These are phyloP conservation scores for Fomitopsis serialis DNA, from an alignment of 768 basidiomycete species.

Conservation along the genomic window DNA sequence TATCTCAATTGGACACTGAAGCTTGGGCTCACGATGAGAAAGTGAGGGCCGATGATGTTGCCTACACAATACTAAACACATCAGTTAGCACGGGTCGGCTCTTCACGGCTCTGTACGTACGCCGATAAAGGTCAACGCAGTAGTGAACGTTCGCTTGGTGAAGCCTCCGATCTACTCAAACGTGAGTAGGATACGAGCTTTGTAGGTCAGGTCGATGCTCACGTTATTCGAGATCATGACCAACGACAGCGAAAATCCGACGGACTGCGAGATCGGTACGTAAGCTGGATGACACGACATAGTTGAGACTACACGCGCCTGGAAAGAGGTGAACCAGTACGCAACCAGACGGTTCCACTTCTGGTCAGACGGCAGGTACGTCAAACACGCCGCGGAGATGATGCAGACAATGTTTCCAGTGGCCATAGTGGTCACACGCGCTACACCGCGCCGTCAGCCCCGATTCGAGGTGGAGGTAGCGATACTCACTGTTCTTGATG, in stretches of 20 bases:
- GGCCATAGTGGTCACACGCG: constrained; percentile 11
- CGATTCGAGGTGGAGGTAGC: background rate
- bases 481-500: constrained; percentile 13
- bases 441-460: background rate
- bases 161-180: constrained; percentile 20
- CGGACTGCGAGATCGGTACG: constrained; percentile 4
- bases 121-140: constrained; percentile 24
- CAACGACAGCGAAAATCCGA: constrained; percentile 22
- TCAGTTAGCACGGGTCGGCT: background rate
- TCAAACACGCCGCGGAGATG: constrained; percentile 23
- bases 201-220: background rate
- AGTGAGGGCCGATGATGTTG: constrained; percentile 15
- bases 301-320: no score
- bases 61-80: constrained; percentile 11
- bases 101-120: background rate
- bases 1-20: background rate
- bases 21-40: background rate
- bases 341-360: constrained; percentile 27
- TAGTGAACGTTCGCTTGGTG: constrained; percentile 25
- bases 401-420: constrained; percentile 28
- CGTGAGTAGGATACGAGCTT: background rate
- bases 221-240: constrained; percentile 25
- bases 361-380: constrained; percentile 22
- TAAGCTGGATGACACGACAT: no score
- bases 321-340: constrained; percentile 27